A percentile compares a stretch with the other conserved stretches of the same genome.
Conservation (phyloP, 2,329 filamentous ascomycete genomes). For the Pseudogymnoascus sp. region DNA sequence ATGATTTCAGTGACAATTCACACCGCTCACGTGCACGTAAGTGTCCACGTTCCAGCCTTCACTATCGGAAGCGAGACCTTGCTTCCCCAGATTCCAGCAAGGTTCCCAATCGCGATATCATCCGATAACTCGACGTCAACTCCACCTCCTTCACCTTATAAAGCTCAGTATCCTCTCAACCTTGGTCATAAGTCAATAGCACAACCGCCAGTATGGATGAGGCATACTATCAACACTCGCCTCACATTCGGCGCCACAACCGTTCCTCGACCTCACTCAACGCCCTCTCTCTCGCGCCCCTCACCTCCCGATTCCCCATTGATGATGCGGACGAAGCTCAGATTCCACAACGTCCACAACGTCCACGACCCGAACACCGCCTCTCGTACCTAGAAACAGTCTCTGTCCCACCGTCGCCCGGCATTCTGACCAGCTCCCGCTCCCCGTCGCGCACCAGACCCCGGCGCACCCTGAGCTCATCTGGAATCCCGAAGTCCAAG, state of each 20-base stretch:
- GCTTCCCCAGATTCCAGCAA: slow-evolving; percentile 6
- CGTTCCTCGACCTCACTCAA: slow-evolving; percentile 50
- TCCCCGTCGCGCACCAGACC: slow-evolving; percentile 31
- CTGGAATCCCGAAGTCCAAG: slow-evolving; percentile 47
- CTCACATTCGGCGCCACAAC: slow-evolving; percentile 47
- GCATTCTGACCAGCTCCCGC: slow-evolving; percentile 48
- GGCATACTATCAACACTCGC: slow-evolving; percentile 52
- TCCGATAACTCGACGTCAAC: slow-evolving; percentile 6
- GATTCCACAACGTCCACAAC: slow-evolving; percentile 31
- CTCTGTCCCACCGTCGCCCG: slow-evolving; percentile 56
- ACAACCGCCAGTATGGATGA: slow-evolving; percentile 41
- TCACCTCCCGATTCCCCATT: slow-evolving; percentile 53
- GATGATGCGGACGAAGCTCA: slow-evolving; percentile 39
- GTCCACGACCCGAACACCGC: slow-evolving; percentile 29
- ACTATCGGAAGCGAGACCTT: neutral
- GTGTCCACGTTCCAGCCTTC: neutral
- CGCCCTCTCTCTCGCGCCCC: slow-evolving; percentile 53
- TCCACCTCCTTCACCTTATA: neutral
- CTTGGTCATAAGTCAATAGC: neutral
- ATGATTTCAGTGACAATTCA: neutral
- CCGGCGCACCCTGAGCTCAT: slow-evolving; percentile 29
- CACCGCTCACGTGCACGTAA: neutral
- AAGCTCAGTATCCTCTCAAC: neutral
- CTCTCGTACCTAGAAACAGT: slow-evolving; percentile 52
- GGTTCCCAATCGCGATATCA: slow-evolving; percentile 6